Conservation (phyloP, 306 rosid species). For the Rubus parviflorus region DNA sequence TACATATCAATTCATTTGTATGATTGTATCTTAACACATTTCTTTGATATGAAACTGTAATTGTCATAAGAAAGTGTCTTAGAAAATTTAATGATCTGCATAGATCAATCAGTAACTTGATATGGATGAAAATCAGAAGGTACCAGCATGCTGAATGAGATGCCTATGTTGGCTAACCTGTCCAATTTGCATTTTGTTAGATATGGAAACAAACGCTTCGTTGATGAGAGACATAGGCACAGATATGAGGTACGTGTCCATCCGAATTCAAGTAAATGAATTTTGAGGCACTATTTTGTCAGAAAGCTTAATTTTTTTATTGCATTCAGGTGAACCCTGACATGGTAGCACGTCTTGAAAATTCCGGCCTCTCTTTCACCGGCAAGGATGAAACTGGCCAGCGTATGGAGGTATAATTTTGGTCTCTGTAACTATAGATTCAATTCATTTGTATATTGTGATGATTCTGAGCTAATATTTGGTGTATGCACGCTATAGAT, state of each 20-base stretch:
- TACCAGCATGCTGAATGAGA: conserved; percentile 1
- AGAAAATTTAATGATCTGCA: background rate
- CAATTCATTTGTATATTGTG: background rate
- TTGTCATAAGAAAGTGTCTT: background rate
- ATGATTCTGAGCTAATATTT: conserved; percentile 17
- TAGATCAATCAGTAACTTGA: conserved; percentile 9
- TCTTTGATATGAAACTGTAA: background rate
- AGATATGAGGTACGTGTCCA: conserved; percentile 46
- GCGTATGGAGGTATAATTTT: conserved; percentile 50
- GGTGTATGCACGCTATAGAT: conserved; percentile 44
- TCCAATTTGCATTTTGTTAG: conserved; percentile 26
- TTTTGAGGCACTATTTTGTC: background rate
- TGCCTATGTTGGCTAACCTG: conserved; percentile 14
- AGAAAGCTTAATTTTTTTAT: conserved; percentile 4
- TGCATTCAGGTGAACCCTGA: conserved; percentile 47
- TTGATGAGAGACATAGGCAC: conserved; percentile 55
- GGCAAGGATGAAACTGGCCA: conserved; percentile 46
- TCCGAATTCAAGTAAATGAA: background rate
- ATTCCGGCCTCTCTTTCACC: conserved; percentile 40
- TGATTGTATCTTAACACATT: background rate
- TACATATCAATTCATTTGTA: background rate
- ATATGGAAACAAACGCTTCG: conserved; percentile 40
- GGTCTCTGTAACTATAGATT: background rate
- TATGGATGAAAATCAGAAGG: background rate
- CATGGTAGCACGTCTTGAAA: conserved; percentile 49